Percentiles rank a stretch among this genome's conserved stretches.
phyloP scores from a whole-genome alignment of 2,329 filamentous ascomycete genomes.

The Neopestalotiopsis rosae region DNA sequence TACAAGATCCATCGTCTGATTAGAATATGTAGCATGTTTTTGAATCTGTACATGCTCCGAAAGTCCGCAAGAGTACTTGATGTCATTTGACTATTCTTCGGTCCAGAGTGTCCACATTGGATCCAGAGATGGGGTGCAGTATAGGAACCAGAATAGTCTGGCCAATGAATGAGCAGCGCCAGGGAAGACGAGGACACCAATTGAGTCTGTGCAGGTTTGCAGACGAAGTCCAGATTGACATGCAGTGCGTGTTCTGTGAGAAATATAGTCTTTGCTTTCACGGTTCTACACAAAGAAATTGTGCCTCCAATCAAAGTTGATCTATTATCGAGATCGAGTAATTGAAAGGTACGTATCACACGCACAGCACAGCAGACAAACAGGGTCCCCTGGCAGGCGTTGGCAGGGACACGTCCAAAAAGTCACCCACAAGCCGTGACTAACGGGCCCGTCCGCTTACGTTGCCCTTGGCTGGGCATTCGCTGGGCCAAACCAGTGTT shows the following conservation, averaged over 20 bases:
- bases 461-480: conserved; percentile 9
- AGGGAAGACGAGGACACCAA: neutral
- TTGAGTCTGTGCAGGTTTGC: neutral
- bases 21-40: neutral
- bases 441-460: conserved; percentile 13
- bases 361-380: neutral
- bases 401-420: neutral
- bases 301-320: neutral
- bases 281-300: neutral
- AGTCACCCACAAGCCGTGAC: conserved; percentile 10
- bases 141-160: neutral
- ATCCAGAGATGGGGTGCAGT: neutral
- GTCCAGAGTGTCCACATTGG: neutral
- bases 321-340: neutral
- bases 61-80: neutral
- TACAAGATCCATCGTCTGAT: no score
- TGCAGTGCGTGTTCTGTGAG: neutral
- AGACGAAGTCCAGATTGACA: neutral
- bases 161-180: neutral
- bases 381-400: neutral
- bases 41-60: neutral
- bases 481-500: neutral
- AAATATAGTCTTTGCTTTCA: neutral
- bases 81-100: neutral
- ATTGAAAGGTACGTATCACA: neutral